phyloP scores from a whole-genome alignment of 164 flowering plant species.

The Piper betle region DNA sequence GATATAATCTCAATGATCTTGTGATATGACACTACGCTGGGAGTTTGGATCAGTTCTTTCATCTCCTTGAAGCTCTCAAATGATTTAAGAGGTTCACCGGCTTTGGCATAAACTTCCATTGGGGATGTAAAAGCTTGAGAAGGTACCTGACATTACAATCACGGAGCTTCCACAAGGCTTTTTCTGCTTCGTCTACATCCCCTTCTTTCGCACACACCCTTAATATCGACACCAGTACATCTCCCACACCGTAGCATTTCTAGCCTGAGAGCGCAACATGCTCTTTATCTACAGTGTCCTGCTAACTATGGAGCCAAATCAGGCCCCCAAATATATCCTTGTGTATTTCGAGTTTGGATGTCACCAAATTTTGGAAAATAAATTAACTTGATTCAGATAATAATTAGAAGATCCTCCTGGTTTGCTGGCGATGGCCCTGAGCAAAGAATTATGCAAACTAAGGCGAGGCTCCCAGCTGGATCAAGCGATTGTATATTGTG shows the following conservation, averaged over 20 bases:
- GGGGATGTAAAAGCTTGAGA: constrained; percentile 60
- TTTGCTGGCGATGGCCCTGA: constrained; percentile 47
- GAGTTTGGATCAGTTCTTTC: constrained; percentile 27
- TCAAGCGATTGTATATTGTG: constrained; percentile 74
- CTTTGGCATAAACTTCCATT: constrained; percentile 69
- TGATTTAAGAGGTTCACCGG: constrained; percentile 52
- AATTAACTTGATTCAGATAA: constrained; percentile 79
- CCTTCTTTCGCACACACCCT: constrained; percentile 77
- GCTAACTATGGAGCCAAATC: constrained; percentile 90
- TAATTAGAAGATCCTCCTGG: constrained; percentile 46
- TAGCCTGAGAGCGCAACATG: constrained; percentile 38
- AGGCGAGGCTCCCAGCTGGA: constrained; percentile 83
- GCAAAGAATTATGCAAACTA: constrained; percentile 75
- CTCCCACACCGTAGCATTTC: constrained; percentile 58
- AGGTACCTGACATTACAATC: constrained; percentile 27
- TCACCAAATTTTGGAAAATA: constrained; percentile 62
- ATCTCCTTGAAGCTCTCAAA: constrained; percentile 55
- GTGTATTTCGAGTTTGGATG: constrained; percentile 59
- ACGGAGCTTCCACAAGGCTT: constrained; percentile 52
- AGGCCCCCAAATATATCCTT: constrained; percentile 72
- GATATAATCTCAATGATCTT: constrained; percentile 76
- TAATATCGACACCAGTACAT: constrained; percentile 66
- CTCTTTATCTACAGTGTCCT: constrained; percentile 57
- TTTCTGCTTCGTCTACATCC: constrained; percentile 65
- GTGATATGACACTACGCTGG: constrained; percentile 52